phyloP scores from a whole-genome alignment of 768 basidiomycete species.

The Arthromyces matolae region DNA sequence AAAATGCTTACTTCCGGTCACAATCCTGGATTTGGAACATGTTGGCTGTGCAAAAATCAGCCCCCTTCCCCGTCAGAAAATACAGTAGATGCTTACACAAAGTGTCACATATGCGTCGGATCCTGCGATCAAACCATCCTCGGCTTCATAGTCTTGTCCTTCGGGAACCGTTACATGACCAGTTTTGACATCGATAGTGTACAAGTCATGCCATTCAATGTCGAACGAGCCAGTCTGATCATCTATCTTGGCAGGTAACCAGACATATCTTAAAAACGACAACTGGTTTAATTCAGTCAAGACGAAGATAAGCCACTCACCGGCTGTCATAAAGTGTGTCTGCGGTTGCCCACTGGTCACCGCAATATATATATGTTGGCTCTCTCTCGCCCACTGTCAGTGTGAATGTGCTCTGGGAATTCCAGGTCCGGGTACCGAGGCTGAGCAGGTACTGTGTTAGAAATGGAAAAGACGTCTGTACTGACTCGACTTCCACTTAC shows the following conservation, averaged over 20 bases:
- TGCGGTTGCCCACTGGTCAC: constrained; percentile 9
- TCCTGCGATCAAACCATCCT: constrained; percentile 15
- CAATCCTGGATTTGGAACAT: constrained; percentile 18
- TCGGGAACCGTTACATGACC: constrained; percentile 16
- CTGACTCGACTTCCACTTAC: constrained; percentile 7
- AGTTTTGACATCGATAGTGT: constrained; percentile 20
- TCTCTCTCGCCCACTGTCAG: constrained; percentile 8
- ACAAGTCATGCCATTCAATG: constrained; percentile 22
- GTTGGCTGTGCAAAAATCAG: constrained; percentile 17
- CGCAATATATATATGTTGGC: constrained; percentile 10
- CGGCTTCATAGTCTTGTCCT: constrained; percentile 22
- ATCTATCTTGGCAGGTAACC: constrained; percentile 23
- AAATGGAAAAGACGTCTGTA: not conserved
- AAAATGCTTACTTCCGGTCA: constrained; percentile 19
- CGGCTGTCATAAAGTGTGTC: constrained; percentile 11
- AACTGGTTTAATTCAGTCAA: no score
- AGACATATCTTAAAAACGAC: no score
- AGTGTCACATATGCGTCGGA: constrained; percentile 21
- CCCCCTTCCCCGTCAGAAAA: not conserved
- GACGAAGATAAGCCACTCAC: no score
- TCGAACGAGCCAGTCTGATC: constrained; percentile 22
- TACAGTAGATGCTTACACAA: constrained; percentile 16
- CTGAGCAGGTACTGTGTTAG: not conserved
- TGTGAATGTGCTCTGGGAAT: constrained; percentile 21
- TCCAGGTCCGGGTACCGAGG: constrained; percentile 17